Conservation (phyloP, 1,284 basidiomycete species). For the Psilocybe mexicana region DNA sequence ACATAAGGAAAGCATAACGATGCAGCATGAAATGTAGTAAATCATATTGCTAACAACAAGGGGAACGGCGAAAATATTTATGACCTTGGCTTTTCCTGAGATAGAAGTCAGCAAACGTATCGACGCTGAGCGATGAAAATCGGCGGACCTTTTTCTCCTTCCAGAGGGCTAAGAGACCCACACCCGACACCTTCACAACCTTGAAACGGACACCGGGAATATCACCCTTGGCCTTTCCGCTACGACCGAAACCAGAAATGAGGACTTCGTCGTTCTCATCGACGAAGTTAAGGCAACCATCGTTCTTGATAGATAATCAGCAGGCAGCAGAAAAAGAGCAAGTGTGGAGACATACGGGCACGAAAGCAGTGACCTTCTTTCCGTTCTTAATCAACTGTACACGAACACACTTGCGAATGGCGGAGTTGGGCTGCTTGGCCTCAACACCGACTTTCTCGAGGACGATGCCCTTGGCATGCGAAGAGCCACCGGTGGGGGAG, state of each 20-base stretch:
- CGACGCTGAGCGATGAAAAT: background rate
- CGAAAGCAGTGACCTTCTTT: slow-evolving; percentile 96
- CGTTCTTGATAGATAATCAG: slow-evolving; percentile 64
- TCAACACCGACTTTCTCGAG: slow-evolving; percentile 97
- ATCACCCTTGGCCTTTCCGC: slow-evolving; percentile 99
- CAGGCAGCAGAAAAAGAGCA: slow-evolving; percentile 5
- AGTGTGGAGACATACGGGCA: slow-evolving; percentile 47
- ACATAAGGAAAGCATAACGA: slow-evolving; percentile 7
- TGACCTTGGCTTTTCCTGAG: slow-evolving; percentile 88
- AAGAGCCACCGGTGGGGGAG: slow-evolving; percentile 98
- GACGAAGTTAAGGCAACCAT: slow-evolving; percentile 98
- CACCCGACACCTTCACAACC: slow-evolving; percentile 99
- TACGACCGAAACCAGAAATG: slow-evolving; percentile 99
- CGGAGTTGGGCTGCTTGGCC: slow-evolving; percentile 99
- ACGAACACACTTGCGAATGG: slow-evolving; percentile 99
- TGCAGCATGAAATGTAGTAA: slow-evolving; percentile 26
- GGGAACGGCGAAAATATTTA: slow-evolving; percentile 42
- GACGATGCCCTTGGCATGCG: slow-evolving; percentile 99
- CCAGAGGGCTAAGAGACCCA: slow-evolving; percentile 96
- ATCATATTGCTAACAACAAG: slow-evolving; percentile 41
- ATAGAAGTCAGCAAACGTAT: slow-evolving; percentile 11
- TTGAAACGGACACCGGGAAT: slow-evolving; percentile 98
- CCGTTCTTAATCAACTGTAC: slow-evolving; percentile 99
- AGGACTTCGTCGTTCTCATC: slow-evolving; percentile 99
- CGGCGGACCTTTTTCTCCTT: slow-evolving; percentile 92